These are phyloP conservation scores for Hygrophoropsis aurantiaca DNA, from an alignment of 768 basidiomycete species.

Conservation along the genomic window DNA sequence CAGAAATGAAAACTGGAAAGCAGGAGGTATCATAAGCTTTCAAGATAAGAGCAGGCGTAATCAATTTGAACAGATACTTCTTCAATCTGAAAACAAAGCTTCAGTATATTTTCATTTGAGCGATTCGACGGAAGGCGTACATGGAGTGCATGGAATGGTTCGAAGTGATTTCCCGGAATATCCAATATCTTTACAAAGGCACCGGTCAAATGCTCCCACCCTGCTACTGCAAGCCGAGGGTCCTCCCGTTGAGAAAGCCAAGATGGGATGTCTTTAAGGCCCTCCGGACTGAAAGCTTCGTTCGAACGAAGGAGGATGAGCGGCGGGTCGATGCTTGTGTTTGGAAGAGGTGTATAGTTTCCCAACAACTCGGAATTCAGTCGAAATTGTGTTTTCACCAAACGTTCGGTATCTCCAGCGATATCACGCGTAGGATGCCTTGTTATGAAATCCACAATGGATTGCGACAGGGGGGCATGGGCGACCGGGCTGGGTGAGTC, in stretches of 20 bases:
- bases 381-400: constrained; percentile 49
- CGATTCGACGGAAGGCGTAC: constrained; percentile 35
- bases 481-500: constrained; percentile 62
- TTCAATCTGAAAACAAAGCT: background rate
- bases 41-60: background rate
- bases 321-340: constrained; percentile 25
- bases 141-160: constrained; percentile 49
- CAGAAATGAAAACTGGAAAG: no score
- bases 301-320: constrained; percentile 55
- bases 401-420: constrained; percentile 33
- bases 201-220: constrained; percentile 50
- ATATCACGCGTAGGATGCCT: constrained; percentile 27
- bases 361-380: constrained; percentile 48
- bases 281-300: constrained; percentile 41
- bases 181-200: constrained; percentile 42
- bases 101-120: background rate
- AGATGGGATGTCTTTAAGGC: constrained; percentile 36
- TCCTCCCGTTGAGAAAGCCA: constrained; percentile 55
- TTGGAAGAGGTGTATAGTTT: constrained; percentile 39
- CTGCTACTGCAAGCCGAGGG: constrained; percentile 27
- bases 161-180: constrained; percentile 69
- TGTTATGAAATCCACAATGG: constrained; percentile 50
- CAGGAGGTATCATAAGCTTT: background rate
- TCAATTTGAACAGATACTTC: constrained; percentile 1
- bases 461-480: constrained; percentile 51